Conservation (phyloP, 2,329 filamentous ascomycete species). For the Penicillium vulpinum region DNA sequence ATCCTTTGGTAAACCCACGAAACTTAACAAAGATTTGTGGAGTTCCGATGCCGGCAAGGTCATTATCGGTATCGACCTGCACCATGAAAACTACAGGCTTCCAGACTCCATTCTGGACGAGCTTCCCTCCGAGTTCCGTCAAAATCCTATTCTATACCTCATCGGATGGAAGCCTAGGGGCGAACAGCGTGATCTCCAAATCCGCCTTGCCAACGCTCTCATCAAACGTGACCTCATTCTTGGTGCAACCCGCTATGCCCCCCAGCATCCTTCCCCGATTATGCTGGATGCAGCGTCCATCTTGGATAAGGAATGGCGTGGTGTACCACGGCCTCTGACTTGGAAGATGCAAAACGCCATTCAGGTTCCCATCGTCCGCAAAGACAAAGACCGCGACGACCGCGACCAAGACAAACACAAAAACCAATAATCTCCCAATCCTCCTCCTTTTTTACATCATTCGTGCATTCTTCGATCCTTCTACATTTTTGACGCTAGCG, state of each 20-base stretch:
- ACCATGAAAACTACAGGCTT: constrained; percentile 12
- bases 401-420: not conserved
- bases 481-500: constrained; percentile 20
- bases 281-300: constrained; percentile 40
- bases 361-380: constrained; percentile 27
- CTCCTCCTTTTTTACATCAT: not conserved
- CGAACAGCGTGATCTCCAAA: constrained; percentile 29
- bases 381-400: constrained; percentile 5
- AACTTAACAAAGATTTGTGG: constrained; percentile 21
- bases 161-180: constrained; percentile 18
- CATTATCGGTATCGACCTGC: constrained; percentile 33
- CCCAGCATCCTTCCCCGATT: constrained; percentile 25
- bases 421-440: not conserved
- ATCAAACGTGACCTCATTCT: constrained; percentile 32
- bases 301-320: constrained; percentile 36
- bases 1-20: constrained; percentile 8
- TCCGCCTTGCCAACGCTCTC: constrained; percentile 27
- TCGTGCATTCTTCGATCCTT: not conserved
- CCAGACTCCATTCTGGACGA: constrained; percentile 14
- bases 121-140: constrained; percentile 29
- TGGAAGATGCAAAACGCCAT: constrained; percentile 39
- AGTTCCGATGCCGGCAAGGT: constrained; percentile 33
- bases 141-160: constrained; percentile 30
- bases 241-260: constrained; percentile 21
- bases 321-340: constrained; percentile 22